Conservation (phyloP, 2,329 filamentous ascomycete species). For the Fusarium subtropicale region DNA sequence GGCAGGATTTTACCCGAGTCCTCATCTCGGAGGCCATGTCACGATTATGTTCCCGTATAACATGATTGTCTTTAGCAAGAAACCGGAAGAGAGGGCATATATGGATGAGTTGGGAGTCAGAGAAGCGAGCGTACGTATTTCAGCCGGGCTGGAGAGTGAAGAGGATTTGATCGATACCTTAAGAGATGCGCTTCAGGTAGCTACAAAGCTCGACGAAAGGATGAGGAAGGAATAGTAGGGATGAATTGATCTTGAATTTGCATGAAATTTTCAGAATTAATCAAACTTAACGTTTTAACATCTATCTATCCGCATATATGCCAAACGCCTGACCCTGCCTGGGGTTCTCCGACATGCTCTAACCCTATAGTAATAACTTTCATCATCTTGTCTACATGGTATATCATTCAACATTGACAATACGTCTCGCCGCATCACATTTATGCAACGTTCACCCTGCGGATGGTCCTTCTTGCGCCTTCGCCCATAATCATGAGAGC, state of each 20-base stretch:
- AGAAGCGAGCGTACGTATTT: slow-evolving; percentile 59
- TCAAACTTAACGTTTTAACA: slow-evolving; percentile 17
- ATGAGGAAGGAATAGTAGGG: neutral
- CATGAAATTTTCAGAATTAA: slow-evolving; percentile 19
- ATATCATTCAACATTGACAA: slow-evolving; percentile 43
- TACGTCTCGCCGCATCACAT: slow-evolving; percentile 3
- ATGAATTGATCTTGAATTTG: neutral
- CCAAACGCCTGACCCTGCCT: slow-evolving; percentile 43
- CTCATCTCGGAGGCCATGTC: slow-evolving; percentile 65
- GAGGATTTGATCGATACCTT: slow-evolving; percentile 57
- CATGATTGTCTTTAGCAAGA: slow-evolving; percentile 57
- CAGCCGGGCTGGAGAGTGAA: slow-evolving; percentile 60
- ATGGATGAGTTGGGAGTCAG: slow-evolving; percentile 54
- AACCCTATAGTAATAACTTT: slow-evolving; percentile 14
- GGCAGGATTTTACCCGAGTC: slow-evolving; percentile 62
- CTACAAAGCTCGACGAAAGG: slow-evolving; percentile 30
- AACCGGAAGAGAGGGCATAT: slow-evolving; percentile 52
- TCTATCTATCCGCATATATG: slow-evolving; percentile 41
- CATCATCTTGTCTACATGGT: slow-evolving; percentile 38
- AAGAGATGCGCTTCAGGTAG: slow-evolving; percentile 49
- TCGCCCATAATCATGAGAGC: slow-evolving; percentile 84
- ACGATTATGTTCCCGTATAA: slow-evolving; percentile 63
- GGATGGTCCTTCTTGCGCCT: slow-evolving; percentile 82
- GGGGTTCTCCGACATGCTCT: slow-evolving; percentile 28
- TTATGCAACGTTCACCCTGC: slow-evolving; percentile 70